phyloP scores from a whole-genome alignment of 257 asterid genomes.

The Capsicum pubescens region DNA sequence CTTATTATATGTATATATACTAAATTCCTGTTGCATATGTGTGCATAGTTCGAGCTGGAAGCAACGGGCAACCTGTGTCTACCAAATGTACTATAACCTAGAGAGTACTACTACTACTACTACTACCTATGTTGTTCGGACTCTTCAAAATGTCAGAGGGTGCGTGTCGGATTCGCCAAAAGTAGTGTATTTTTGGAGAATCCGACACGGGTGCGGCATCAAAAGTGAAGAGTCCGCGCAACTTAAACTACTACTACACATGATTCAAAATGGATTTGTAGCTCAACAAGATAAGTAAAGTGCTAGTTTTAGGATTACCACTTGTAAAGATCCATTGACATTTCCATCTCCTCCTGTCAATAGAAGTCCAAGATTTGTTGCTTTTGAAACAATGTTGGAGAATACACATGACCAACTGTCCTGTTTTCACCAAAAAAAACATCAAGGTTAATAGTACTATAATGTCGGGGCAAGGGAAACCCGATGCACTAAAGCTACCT shows the following conservation, averaged over 20 bases:
- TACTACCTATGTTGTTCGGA: background rate
- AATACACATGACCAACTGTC: conserved; percentile 54
- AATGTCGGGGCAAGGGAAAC: background rate
- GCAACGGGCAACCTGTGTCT: background rate
- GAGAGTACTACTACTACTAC: background rate
- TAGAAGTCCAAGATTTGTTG: conserved; percentile 49
- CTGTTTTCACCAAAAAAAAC: conserved; percentile 37
- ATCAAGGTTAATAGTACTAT: background rate
- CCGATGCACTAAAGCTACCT: no score
- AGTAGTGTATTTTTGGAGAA: no score
- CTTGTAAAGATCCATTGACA: conserved; percentile 53
- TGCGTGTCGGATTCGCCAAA: no score
- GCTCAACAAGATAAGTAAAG: background rate
- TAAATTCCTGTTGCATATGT: background rate
- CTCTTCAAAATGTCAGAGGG: no score
- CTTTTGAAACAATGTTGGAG: conserved; percentile 55
- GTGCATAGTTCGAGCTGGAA: conserved; percentile 8
- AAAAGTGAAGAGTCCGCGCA: no score
- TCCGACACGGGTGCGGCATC: no score
- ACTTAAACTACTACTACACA: background rate
- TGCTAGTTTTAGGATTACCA: conserved; percentile 41
- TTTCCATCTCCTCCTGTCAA: conserved; percentile 34
- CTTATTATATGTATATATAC: background rate
- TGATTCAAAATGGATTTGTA: background rate
- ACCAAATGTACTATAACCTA: background rate